Evolutionary conservation across 139 green algal genomes (phyloP), one percentile per base, ranked within the genome.

Genomic region (Chlorella sorokiniana): DNA sequence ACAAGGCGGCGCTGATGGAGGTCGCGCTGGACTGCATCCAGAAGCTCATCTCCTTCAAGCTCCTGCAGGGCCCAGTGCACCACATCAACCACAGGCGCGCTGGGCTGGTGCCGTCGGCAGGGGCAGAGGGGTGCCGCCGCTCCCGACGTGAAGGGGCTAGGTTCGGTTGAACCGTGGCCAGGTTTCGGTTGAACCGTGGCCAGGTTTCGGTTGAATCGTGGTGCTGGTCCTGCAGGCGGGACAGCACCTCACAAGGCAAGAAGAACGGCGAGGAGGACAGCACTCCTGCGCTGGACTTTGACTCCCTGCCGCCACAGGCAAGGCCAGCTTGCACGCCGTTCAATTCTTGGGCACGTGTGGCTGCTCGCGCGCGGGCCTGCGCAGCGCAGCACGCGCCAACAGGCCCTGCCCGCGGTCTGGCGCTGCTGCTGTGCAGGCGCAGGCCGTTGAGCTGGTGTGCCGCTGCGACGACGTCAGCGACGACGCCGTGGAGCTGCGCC

Each of bases 401-500:
- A n/a, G n/a, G n/a, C n/a, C n/a, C n/a, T n/a, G n/a, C n/a, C n/a
- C n/a, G n/a, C 4, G 33, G 11, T 14, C 5, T 74, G 16, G 33
- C 2, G 37, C 64, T 45, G 35, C 31, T 42, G 64, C 31, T 42
- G 11, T 76, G 31, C 89, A 96, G 86, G 89, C 89, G 0, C 87
- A 95, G 75, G 93, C 94, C 2, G 82, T 96, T 25, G 92, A 96
- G 84, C 86, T 97, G 29, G 93, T 95, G 45, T 96, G 92, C 85
- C 73, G 85, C 11, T 98, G 95, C 80, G 95, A 98, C 51, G 94
- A 98, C 74, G 91, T 96, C 18, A 89, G 90, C 31, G 96, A 99
- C 68, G 96, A 99, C 48, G 85, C 79, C 22, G 90, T 97, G 31
- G 96, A 99, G 89, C 87, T 99, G 76, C 92, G 97, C 31, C 88